phyloP scores from a whole-genome alignment of 768 basidiomycete species.

The Lentinula sp. region DNA sequence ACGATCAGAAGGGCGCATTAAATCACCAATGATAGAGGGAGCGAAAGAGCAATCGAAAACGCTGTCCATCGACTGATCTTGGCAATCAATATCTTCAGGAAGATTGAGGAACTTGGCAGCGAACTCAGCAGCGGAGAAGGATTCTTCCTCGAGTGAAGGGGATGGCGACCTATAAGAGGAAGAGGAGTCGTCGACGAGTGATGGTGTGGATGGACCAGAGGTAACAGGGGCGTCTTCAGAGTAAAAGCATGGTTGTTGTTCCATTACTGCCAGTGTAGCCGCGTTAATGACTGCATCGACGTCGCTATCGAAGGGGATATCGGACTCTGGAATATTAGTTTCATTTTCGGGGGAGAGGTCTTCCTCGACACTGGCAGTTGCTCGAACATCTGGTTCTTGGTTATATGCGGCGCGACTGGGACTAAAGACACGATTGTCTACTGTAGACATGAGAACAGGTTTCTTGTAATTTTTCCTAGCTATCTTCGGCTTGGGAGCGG shows the following conservation, averaged over 20 bases:
- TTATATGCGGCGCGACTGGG: background rate
- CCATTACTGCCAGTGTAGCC: background rate
- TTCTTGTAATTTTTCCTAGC: background rate
- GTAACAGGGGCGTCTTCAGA: background rate
- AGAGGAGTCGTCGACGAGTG: background rate
- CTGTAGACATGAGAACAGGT: background rate
- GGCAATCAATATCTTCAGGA: background rate
- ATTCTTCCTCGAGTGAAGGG: background rate
- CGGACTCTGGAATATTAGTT: background rate
- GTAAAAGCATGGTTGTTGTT: background rate
- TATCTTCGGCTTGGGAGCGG: background rate
- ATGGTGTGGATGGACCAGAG: background rate
- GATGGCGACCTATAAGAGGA: background rate
- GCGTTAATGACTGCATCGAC: background rate
- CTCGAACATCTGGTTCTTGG: background rate
- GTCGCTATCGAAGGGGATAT: background rate
- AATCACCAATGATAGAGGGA: background rate
- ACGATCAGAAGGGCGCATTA: background rate
- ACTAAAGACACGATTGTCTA: background rate
- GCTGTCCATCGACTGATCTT: background rate
- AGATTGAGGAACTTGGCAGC: conserved; percentile 2
- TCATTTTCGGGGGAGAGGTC: background rate
- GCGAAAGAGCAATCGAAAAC: background rate
- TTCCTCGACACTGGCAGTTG: background rate
- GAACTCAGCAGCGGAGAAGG: background rate